phyloP scores from a whole-genome alignment of 2,329 filamentous ascomycete species.

The Fusarium haematococcum region DNA sequence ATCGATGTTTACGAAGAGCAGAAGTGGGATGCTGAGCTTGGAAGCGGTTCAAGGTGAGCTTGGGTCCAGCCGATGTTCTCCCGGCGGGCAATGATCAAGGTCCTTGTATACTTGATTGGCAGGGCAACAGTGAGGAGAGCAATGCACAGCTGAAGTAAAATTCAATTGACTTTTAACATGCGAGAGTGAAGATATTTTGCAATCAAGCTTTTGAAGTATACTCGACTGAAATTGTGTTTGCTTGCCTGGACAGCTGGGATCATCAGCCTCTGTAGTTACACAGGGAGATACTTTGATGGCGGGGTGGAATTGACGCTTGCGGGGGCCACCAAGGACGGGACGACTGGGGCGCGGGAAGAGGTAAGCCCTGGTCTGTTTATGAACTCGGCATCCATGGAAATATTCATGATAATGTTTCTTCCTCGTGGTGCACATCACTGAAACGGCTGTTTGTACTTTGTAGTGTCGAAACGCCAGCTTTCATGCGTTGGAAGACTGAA shows the following conservation, averaged over 20 bases:
- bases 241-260: not conserved
- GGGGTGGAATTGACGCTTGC: not conserved
- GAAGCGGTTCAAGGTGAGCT: conserved; percentile 40
- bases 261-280: not conserved
- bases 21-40: conserved; percentile 37
- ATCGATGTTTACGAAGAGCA: conserved; percentile 20
- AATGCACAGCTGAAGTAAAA: not conserved
- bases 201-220: not conserved
- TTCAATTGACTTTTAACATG: not conserved
- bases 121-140: not conserved
- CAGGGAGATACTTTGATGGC: not conserved
- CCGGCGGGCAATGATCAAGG: conserved; percentile 17
- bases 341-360: not conserved
- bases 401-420: not conserved
- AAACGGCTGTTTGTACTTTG: not conserved
- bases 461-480: not conserved
- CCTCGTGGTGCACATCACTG: not conserved
- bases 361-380: not conserved
- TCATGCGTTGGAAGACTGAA: not conserved
- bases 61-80: conserved; percentile 37
- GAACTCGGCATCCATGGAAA: not conserved
- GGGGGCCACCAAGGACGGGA: not conserved
- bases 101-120: not conserved
- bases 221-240: not conserved
- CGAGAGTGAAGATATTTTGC: not conserved